These are phyloP conservation scores for Dorcoceras hygrometricum DNA, from an alignment of 257 asterid species.

Conservation along the genomic window DNA sequence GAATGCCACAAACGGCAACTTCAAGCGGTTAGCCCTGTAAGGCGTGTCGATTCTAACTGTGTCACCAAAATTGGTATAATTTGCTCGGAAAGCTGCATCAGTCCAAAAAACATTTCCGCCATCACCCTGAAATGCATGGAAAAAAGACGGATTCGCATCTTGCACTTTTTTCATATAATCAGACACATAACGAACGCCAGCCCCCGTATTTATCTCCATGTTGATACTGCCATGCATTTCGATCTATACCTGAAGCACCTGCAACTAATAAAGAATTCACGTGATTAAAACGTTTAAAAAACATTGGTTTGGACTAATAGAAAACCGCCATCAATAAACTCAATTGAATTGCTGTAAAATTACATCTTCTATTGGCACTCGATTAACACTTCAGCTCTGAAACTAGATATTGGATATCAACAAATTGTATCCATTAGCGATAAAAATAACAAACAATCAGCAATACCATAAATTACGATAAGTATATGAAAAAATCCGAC, in stretches of 20 bases:
- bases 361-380: not conserved
- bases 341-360: not conserved
- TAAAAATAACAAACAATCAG: not conserved
- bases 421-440: not conserved
- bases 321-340: not conserved
- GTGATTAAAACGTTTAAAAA: slow-evolving; percentile 16
- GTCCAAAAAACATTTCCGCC: slow-evolving; percentile 69
- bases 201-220: slow-evolving; percentile 43
- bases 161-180: slow-evolving; percentile 66
- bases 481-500: not conserved
- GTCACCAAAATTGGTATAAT: slow-evolving; percentile 68
- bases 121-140: slow-evolving; percentile 57
- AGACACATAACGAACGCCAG: slow-evolving; percentile 48
- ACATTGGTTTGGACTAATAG: not conserved
- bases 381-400: not conserved
- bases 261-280: slow-evolving; percentile 20
- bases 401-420: not conserved
- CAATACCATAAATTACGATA: not conserved
- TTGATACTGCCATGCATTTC: slow-evolving; percentile 36
- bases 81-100: slow-evolving; percentile 48
- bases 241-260: slow-evolving; percentile 10
- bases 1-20: slow-evolving; percentile 61
- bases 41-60: slow-evolving; percentile 64
- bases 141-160: slow-evolving; percentile 60
- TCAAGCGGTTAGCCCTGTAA: slow-evolving; percentile 37